These are phyloP conservation scores for Nitzschia palea DNA, from an alignment of 108 stramenopile species.

Conservation along the genomic window DNA sequence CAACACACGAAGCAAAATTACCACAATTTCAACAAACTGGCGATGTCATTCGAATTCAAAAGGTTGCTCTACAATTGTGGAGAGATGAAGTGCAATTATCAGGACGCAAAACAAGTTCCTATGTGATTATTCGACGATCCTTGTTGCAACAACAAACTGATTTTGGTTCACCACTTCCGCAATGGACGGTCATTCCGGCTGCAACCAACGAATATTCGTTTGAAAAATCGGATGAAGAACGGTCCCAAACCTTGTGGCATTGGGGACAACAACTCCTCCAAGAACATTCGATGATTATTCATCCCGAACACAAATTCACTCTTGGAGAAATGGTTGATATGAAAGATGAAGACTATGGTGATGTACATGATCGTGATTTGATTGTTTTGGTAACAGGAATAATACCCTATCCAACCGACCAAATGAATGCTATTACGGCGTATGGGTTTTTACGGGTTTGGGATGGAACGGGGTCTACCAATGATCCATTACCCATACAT, in stretches of 20 bases:
- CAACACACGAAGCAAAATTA: slow-evolving; percentile 40
- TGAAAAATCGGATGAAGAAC: slow-evolving; percentile 11
- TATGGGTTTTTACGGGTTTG: slow-evolving; percentile 77
- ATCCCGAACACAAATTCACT: slow-evolving; percentile 15
- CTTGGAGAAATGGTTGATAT: slow-evolving; percentile 22
- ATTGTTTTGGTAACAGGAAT: slow-evolving; percentile 70
- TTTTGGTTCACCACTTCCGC: background rate
- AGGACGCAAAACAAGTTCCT: slow-evolving; percentile 31
- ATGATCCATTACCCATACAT: slow-evolving; percentile 61
- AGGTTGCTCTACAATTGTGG: slow-evolving; percentile 22
- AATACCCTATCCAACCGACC: slow-evolving; percentile 25
- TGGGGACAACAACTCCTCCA: slow-evolving; percentile 64
- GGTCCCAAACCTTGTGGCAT: slow-evolving; percentile 52
- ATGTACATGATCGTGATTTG: slow-evolving; percentile 53
- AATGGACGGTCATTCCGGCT: slow-evolving; percentile 16
- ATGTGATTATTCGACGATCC: slow-evolving; percentile 29
- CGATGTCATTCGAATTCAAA: slow-evolving; percentile 60
- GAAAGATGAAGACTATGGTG: slow-evolving; percentile 33
- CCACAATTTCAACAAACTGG: slow-evolving; percentile 63
- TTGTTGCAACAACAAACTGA: too few relatives aligned
- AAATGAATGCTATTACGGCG: slow-evolving; percentile 12
- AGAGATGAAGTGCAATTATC: slow-evolving; percentile 33
- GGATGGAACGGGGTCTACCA: slow-evolving; percentile 85
- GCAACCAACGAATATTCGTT: slow-evolving; percentile 6
- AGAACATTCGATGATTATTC: slow-evolving; percentile 50